Evolutionary conservation across 2,329 filamentous ascomycete species (phyloP), one percentile per base, ranked within the genome.

Genomic region (Colletotrichum phormii): DNA sequence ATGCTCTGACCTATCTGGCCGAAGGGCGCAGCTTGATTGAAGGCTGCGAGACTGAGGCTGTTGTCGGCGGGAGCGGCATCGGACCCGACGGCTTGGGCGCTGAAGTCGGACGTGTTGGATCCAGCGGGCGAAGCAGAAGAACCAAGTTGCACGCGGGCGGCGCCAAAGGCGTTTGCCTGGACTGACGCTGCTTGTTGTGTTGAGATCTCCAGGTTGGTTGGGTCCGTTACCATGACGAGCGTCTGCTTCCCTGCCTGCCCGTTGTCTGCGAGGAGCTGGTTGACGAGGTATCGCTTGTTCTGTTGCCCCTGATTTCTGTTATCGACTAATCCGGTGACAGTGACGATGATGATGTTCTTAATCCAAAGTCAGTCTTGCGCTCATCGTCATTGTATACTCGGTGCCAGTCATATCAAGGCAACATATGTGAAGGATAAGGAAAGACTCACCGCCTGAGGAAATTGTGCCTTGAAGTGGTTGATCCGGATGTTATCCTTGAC

Each of bases 401-500:
- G 9, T n/a, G 42, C 18, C 18, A 11, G 42, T 49, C 22, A 8
- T 22, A 49, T 49, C 37, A 11, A 22, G 18, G 18, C 42, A 4
- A 7, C 18, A n/a, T 22, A 4, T n/a, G 7, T 22, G 18, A 11
- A 37, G 37, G 12, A 11, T 9, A 5, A 5, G 4, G 42, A 4
- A 29, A 33, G 11, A 77, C 81, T 76, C 75, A 83, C 81, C 5
- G 82, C 82, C 76, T 82, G 79, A 9, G 76, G 73, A 67, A 82
- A 83, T 22, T 80, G 79, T 9, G 80, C 76, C 74, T 79, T 79
- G 76, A 85, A 83, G 72, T 81, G 80, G 75, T 84, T 85, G 57
- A 83, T 67, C 11, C 82, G 81, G 73, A 84, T 84, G 74, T 83
- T 84, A 72, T 84, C 81, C 80, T 84, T 84, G 77, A 84, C 81